Base-by-base conservation (phyloP, 768 basidiomycete species). In the Naganishia vishniacii region DNA sequence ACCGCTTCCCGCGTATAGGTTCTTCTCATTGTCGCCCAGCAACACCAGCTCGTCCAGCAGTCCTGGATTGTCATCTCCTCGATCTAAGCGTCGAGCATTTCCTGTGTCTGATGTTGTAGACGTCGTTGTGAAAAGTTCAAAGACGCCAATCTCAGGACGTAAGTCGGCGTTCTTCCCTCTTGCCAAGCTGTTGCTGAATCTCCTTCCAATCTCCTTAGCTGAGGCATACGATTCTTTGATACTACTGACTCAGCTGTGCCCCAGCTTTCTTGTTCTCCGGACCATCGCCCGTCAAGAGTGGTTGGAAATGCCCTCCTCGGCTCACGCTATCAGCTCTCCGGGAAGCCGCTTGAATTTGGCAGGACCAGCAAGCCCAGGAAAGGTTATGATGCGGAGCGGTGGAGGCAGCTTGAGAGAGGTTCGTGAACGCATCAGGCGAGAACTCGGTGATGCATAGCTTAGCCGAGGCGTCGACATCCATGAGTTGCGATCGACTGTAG, bases 121-220 rank as follows among this genome's bases (percentile, higher is more conserved):
- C n/a, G 69, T 77, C 23, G 71, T 78, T 29, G 74, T 78, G 28
- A 75, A 77, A 64, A 73, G 72, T 11, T 76, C 76, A 32, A 78
- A 78, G 61, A 73, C 74, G 20, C 76, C 74, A 15, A 77, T 78
- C 49, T 77, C 75, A 3, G 61, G 64, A 7, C 71, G 75, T 75
- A 61, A 47, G 73, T 69, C n/a, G 23, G 13, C 45, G 26, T 1
- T 1, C 23, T 8, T 32, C 25, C 26, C 1, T 16, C 7, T 29
- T 31, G 0, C 4, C 4, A 15, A n/a, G 12, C 26, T 3, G 26
- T 56, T 60, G 56, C 31, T 31, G 32, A 23, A 31, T 41, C 16
- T 41, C 34, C 28, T 3, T 34, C 34, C 25, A 13, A 16, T n/a
- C 28, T 12, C 28, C 6, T 7, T 48, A 76, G 77, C 74, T 26